phyloP scores from a whole-genome alignment of 495 filamentous ascomycete species.

The Gamarada debralockiae region DNA sequence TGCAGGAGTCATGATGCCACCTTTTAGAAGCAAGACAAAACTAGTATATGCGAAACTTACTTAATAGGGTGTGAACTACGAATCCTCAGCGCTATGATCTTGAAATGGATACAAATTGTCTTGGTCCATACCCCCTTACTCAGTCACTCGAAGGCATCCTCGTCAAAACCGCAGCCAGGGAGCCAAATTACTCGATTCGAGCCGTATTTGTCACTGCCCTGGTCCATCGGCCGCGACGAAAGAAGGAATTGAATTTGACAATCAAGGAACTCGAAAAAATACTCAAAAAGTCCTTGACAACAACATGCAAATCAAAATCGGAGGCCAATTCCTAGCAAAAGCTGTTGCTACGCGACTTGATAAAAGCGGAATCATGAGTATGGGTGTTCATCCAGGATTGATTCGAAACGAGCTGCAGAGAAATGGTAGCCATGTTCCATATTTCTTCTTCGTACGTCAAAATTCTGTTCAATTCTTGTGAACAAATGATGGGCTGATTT shows the following conservation, averaged over 20 bases:
- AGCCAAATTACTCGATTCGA: too few species aligned
- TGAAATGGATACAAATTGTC: conserved; percentile 41
- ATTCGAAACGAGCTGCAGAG: conserved; percentile 25
- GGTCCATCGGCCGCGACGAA: neutral
- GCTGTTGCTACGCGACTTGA: neutral
- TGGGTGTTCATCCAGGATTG: conserved; percentile 30
- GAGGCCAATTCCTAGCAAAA: neutral
- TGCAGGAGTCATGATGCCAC: conserved; percentile 39
- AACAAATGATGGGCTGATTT: neutral
- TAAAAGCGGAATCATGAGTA: neutral
- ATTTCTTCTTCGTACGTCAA: neutral
- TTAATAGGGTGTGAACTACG: too few species aligned
- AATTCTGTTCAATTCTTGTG: neutral
- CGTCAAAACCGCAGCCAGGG: neutral
- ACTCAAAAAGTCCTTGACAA: neutral
- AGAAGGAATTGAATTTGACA: neutral
- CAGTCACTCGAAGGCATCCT: conserved; percentile 34
- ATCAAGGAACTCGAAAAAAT: neutral
- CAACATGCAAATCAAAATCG: neutral
- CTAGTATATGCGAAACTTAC: too few species aligned
- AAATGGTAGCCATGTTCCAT: conserved; percentile 3
- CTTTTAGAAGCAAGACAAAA: conserved; percentile 25
- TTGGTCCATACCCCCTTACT: conserved; percentile 44
- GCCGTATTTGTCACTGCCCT: neutral
- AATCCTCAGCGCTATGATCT: conserved; percentile 33